Evolutionary conservation across 805 yeast genomes (phyloP).

Genomic region (Kazachstania bromeliacearum): DNA sequence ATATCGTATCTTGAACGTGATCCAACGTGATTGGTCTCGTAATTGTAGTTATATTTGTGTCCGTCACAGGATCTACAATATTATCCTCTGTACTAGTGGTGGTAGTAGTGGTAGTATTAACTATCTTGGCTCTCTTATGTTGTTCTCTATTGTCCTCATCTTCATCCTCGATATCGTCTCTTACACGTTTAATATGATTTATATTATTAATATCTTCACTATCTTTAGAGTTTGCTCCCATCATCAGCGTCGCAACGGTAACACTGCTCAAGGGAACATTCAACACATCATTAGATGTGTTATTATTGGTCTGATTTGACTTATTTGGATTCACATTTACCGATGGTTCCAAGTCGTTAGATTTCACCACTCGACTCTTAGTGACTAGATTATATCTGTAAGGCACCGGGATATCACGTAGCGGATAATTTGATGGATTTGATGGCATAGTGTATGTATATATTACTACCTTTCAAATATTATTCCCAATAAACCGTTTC

Average conservation of each 20-base stretch:
- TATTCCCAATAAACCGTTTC: too few species aligned
- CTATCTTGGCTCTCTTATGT: background rate
- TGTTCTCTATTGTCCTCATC: background rate
- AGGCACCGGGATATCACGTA: conserved; percentile 22
- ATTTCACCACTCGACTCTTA: background rate
- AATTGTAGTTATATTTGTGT: background rate
- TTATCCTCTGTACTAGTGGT: background rate
- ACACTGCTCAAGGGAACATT: too few species aligned
- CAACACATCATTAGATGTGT: too few species aligned
- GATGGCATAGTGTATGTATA: conserved; percentile 1
- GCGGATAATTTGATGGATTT: conserved; percentile 16
- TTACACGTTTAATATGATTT: too few species aligned
- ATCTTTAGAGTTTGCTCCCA: too few species aligned
- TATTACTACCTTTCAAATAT: background rate
- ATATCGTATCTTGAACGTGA: background rate
- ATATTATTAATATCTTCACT: too few species aligned
- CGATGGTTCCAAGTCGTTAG: too few species aligned
- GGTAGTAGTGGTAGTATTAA: too few species aligned
- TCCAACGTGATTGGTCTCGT: background rate
- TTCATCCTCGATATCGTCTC: background rate
- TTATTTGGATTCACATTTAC: too few species aligned
- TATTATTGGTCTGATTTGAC: too few species aligned
- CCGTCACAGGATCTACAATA: too few species aligned
- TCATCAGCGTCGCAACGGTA: too few species aligned
- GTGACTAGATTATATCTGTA: conserved; percentile 7